Conservation (phyloP, 306 rosid species). For the Lithocarpus polystachyus region DNA sequence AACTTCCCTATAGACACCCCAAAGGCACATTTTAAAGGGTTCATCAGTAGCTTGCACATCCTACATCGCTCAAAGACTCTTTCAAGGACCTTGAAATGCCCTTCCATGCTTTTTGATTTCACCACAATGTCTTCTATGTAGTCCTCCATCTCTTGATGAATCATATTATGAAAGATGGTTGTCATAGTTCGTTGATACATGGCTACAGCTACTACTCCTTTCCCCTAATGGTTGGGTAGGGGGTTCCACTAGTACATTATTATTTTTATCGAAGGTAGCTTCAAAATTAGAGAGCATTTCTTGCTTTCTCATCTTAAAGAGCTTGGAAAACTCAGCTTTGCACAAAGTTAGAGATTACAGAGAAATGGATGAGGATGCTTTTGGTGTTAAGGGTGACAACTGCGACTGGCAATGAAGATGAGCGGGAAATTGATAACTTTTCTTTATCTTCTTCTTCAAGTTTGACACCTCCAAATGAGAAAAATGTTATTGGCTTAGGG, state of each 20-base stretch:
- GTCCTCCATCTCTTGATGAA: too few relatives aligned
- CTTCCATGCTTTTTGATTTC: too few relatives aligned
- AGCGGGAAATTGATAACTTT: constrained; percentile 63
- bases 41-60: too few relatives aligned
- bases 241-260: not conserved
- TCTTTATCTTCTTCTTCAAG: constrained; percentile 41
- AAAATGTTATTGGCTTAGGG: constrained; percentile 30
- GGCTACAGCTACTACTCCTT: too few relatives aligned
- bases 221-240: too few relatives aligned
- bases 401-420: constrained; percentile 85
- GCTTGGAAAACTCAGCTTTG: constrained; percentile 16
- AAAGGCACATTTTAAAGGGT: too few relatives aligned
- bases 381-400: constrained; percentile 49
- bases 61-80: too few relatives aligned
- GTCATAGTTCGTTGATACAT: too few relatives aligned
- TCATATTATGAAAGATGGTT: too few relatives aligned
- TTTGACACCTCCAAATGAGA: constrained; percentile 48
- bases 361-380: constrained; percentile 48
- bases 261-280: not conserved
- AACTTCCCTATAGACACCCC: too few relatives aligned
- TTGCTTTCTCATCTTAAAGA: constrained; percentile 7
- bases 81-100: too few relatives aligned
- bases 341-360: not conserved
- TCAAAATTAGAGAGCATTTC: not conserved
- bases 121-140: too few relatives aligned